Percentiles rank a stretch among this genome's conserved stretches.
These are phyloP conservation scores for Nakazawaea wickerhamii DNA, from an alignment of 805 yeast species.

Conservation along the genomic window DNA sequence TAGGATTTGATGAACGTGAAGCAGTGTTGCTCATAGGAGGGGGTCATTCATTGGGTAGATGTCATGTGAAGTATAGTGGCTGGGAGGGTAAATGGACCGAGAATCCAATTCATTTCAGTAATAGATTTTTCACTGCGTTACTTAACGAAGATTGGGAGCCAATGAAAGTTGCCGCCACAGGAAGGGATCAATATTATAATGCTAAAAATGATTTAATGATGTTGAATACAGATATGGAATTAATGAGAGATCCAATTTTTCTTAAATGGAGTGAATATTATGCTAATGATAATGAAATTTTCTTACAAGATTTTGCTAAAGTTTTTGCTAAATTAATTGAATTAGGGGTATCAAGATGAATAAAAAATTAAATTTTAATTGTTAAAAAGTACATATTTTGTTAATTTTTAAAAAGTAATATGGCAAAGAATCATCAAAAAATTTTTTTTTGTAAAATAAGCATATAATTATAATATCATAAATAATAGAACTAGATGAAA, in stretches of 20 bases:
- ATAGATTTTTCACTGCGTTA: constrained; percentile 39
- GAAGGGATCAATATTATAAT: constrained; percentile 33
- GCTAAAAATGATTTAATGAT: constrained; percentile 55
- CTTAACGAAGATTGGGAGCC: constrained; percentile 48
- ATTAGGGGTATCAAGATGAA: constrained; percentile 29
- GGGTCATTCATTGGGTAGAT: constrained; percentile 73
- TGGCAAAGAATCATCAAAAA: too few species aligned
- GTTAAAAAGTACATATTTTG: not conserved
- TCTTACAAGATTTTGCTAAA: constrained; percentile 57
- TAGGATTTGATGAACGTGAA: constrained; percentile 68
- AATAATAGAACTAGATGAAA: constrained; percentile 26
- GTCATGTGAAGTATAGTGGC: constrained; percentile 53
- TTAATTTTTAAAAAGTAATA: not conserved
- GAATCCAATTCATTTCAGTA: constrained; percentile 35
- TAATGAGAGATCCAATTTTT: constrained; percentile 57
- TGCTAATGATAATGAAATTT: constrained; percentile 59
- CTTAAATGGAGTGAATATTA: constrained; percentile 57
- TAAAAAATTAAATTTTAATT: not conserved
- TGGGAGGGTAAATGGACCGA: constrained; percentile 46
- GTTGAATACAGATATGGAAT: constrained; percentile 77
- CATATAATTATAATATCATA: constrained; percentile 23
- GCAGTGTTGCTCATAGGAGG: constrained; percentile 71
- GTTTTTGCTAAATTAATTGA: constrained; percentile 65
- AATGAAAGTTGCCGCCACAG: constrained; percentile 37
- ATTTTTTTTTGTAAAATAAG: too few species aligned